Evolutionary conservation across 192 early-diverging fungal genomes (phyloP).

Genomic region (Backusella parvicylindrica): DNA sequence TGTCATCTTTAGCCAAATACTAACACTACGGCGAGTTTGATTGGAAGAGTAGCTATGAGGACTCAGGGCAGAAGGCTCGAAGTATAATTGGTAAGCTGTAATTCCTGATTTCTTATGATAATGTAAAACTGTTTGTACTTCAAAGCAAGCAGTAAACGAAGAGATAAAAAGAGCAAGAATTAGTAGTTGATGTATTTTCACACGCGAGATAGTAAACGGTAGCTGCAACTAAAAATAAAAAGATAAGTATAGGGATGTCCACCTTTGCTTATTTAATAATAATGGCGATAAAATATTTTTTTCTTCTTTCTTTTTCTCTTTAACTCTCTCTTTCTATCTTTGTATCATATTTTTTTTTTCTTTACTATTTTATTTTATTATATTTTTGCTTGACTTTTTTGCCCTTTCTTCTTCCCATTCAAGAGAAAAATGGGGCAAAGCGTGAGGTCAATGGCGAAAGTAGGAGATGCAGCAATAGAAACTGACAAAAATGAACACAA

Average conservation of each 20-base stretch:
- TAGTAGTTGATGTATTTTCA: background rate
- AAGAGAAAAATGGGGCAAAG: background rate
- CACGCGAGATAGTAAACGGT: background rate
- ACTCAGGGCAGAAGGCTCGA: background rate
- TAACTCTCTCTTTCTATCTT: background rate
- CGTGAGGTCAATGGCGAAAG: background rate
- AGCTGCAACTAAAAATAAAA: background rate
- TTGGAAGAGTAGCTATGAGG: background rate
- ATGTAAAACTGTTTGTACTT: too few relatives aligned
- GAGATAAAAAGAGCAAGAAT: background rate
- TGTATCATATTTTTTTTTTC: background rate
- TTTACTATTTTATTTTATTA: background rate
- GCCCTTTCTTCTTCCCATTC: background rate
- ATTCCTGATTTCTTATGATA: background rate
- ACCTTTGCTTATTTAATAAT: background rate
- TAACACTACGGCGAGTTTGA: background rate
- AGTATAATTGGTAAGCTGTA: background rate
- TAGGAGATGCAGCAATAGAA: background rate
- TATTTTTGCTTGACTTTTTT: background rate
- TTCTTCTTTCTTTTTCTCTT: background rate
- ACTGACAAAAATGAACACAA: background rate
- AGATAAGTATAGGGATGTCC: background rate
- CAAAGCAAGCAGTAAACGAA: background rate
- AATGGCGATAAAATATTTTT: background rate
- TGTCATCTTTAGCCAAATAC: background rate